These are phyloP conservation scores for Calonectria henricotiae DNA, from an alignment of 2,329 filamentous ascomycete species.

Conservation along the genomic window DNA sequence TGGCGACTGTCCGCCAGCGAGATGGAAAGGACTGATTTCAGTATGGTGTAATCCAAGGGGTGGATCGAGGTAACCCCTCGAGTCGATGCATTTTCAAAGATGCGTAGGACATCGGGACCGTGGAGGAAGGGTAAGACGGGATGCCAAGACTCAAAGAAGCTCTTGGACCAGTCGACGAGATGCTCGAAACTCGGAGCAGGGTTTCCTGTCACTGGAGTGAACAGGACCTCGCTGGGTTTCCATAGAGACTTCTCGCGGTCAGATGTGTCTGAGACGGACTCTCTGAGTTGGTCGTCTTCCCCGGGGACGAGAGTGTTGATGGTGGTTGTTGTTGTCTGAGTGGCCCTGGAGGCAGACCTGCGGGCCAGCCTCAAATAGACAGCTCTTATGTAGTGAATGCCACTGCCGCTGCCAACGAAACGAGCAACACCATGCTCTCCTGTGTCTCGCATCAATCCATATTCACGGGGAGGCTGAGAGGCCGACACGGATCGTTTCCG, in stretches of 20 bases:
- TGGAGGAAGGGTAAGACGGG: conserved; percentile 72
- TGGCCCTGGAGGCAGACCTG: conserved; percentile 46
- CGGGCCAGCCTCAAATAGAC: conserved; percentile 67
- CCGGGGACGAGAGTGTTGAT: conserved; percentile 66
- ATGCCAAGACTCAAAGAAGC: conserved; percentile 74
- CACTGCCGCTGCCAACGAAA: conserved; percentile 73
- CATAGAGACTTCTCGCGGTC: conserved; percentile 53
- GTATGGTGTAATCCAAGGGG: conserved; percentile 60
- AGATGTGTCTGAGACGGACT: conserved; percentile 38
- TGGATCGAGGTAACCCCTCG: conserved; percentile 53
- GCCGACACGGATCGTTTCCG: conserved; percentile 53
- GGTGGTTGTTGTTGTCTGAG: conserved; percentile 42
- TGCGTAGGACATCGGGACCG: conserved; percentile 66
- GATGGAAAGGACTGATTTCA: conserved; percentile 69
- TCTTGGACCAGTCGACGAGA: conserved; percentile 66
- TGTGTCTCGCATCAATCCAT: conserved; percentile 67
- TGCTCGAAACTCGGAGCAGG: conserved; percentile 61
- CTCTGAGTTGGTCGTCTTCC: conserved; percentile 69
- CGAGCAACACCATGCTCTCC: conserved; percentile 65
- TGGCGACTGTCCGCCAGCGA: conserved; percentile 70
- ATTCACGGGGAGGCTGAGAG: conserved; percentile 53
- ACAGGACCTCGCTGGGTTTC: conserved; percentile 56
- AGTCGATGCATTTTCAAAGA: conserved; percentile 63
- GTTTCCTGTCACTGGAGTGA: conserved; percentile 29
- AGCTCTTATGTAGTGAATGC: conserved; percentile 73